A percentile compares a stretch with the other conserved stretches of the same genome.
Conservation (phyloP, 495 filamentous ascomycete genomes). For the Bacidia gigantensis region DNA sequence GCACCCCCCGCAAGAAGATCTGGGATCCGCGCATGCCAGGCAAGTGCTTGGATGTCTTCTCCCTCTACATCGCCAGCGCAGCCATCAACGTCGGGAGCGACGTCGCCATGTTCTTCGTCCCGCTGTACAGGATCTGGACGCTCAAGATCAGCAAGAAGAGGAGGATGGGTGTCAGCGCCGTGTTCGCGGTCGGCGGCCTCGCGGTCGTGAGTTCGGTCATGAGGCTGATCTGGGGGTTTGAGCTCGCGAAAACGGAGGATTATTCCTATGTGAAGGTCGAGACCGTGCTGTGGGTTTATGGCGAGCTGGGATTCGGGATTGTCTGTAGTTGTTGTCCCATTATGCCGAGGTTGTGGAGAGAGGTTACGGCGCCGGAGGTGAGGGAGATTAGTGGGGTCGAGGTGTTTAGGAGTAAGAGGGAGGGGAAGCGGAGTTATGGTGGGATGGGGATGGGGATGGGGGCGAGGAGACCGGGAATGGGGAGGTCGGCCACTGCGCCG, state of each 20-base stretch:
- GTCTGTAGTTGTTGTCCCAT: background rate
- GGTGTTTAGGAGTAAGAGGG: background rate
- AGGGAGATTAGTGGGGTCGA: background rate
- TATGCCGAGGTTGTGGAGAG: background rate
- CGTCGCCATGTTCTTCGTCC: background rate
- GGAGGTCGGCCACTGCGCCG: background rate
- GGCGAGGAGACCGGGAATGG: background rate
- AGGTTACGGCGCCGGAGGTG: background rate
- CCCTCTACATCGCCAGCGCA: background rate
- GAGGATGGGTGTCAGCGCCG: background rate
- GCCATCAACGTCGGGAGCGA: background rate
- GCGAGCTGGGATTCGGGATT: background rate
- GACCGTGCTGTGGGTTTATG: background rate
- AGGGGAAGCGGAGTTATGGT: background rate
- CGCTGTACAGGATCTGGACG: background rate
- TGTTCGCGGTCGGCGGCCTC: background rate
- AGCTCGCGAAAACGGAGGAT: background rate
- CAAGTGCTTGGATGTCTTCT: slow-evolving; percentile 1
- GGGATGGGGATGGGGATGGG: background rate
- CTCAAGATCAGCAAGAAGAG: background rate
- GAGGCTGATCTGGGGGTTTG: slow-evolving; percentile 3
- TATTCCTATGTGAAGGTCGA: slow-evolving; percentile 2
- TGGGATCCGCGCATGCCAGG: slow-evolving; percentile 3
- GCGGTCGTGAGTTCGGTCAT: slow-evolving; percentile 12
- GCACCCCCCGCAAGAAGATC: slow-evolving; percentile 3